A percentile compares a stretch with the other conserved stretches of the same genome.
Conservation (phyloP, 208 protist species). For the Vickermania spadyakhi region DNA sequence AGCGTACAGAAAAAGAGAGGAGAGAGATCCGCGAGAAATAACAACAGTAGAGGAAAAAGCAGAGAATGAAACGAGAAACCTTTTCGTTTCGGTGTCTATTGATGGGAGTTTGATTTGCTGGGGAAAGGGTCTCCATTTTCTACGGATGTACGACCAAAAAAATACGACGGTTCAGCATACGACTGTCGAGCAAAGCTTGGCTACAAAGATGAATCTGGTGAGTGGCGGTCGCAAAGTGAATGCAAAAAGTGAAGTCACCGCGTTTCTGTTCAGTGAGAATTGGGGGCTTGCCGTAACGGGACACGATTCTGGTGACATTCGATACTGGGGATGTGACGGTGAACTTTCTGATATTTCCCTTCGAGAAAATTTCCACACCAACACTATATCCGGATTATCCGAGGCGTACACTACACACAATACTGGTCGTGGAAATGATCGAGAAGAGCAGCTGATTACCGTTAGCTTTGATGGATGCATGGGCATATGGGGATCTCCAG, state of each 20-base stretch:
- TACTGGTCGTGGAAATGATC: neutral
- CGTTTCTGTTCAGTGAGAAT: constrained; percentile 16
- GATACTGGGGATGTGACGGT: constrained; percentile 20
- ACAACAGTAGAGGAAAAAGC: neutral
- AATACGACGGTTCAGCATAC: neutral
- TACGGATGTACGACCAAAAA: neutral
- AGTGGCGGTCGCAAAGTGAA: neutral
- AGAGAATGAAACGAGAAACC: neutral
- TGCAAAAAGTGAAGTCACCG: constrained; percentile 11
- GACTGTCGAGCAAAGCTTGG: constrained; percentile 1
- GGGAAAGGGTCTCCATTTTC: neutral
- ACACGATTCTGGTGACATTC: constrained; percentile 31
- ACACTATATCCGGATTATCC: constrained; percentile 22
- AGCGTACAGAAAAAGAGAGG: constrained; percentile 1
- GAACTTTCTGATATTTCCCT: constrained; percentile 17
- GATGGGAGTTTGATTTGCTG: neutral
- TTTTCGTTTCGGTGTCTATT: neutral
- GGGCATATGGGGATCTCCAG: constrained; percentile 19
- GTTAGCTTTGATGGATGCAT: constrained; percentile 50
- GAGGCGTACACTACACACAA: constrained; percentile 7
- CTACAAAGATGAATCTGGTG: constrained; percentile 2
- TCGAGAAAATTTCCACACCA: constrained; percentile 17
- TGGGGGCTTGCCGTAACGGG: constrained; percentile 24
- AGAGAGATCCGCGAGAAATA: neutral
- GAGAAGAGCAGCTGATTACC: constrained; percentile 22